Conservation (phyloP, 169 alveolate species). For the Cryptosporidium baileyi region DNA sequence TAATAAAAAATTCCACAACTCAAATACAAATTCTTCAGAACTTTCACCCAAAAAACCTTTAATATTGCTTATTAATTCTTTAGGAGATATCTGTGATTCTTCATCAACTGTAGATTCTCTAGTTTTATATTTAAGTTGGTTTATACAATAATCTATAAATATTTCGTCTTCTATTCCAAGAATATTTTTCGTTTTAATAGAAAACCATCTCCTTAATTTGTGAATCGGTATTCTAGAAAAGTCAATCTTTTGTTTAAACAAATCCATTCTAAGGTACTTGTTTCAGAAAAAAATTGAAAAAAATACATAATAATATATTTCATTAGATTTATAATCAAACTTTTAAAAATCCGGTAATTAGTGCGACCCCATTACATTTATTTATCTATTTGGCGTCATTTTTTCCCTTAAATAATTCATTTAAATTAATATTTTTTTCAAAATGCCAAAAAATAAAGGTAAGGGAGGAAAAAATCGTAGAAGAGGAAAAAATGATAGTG, state of each 20-base stretch:
- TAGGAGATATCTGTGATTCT: slow-evolving; percentile 52
- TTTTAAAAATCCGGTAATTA: not conserved
- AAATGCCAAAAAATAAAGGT: slow-evolving; percentile 92
- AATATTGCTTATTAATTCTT: slow-evolving; percentile 14
- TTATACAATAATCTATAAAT: slow-evolving; percentile 50
- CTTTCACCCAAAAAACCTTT: slow-evolving; percentile 47
- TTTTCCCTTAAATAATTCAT: not conserved
- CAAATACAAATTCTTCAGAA: slow-evolving; percentile 11
- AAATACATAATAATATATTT: not conserved
- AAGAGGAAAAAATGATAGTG: slow-evolving; percentile 94
- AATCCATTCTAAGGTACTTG: slow-evolving; percentile 1
- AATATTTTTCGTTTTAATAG: not conserved
- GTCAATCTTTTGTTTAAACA: slow-evolving; percentile 18
- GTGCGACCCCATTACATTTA: slow-evolving; percentile 62
- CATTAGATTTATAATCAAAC: not conserved
- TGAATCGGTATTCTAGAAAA: not conserved
- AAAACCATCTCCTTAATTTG: slow-evolving; percentile 24
- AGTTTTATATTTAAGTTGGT: slow-evolving; percentile 29
- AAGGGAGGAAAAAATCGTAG: slow-evolving; percentile 98
- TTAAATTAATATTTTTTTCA: not conserved
- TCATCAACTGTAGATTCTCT: slow-evolving; percentile 56
- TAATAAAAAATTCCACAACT: slow-evolving; percentile 32
- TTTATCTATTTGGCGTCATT: slow-evolving; percentile 54
- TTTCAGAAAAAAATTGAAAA: not conserved
- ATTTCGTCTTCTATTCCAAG: slow-evolving; percentile 63